These are phyloP conservation scores for Trichoderma afroharzianum DNA, from an alignment of 2,329 filamentous ascomycete species.

Conservation along the genomic window DNA sequence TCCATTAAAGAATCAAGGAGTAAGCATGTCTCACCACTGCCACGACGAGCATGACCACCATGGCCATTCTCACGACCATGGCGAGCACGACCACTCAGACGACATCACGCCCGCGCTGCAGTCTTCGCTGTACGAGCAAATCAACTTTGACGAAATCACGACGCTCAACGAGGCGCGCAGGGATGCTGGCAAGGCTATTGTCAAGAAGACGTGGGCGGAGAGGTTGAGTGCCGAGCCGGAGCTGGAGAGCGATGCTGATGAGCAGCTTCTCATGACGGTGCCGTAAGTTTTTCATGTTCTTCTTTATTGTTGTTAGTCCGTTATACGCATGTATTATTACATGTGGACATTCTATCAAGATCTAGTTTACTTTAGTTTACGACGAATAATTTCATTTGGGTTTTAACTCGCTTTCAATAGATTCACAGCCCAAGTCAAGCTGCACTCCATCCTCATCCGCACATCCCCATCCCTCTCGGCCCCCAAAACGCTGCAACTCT, in stretches of 20 bases:
- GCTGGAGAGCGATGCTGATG: conserved; percentile 81
- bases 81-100: conserved; percentile 80
- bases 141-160: conserved; percentile 79
- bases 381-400: not conserved
- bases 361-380: not conserved
- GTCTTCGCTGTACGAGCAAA: conserved; percentile 84
- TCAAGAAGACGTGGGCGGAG: conserved; percentile 90
- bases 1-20: not conserved
- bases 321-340: too few relatives aligned
- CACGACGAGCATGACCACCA: conserved; percentile 51
- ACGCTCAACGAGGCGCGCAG: conserved; percentile 77
- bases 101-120: conserved; percentile 91
- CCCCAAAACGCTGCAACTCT: conserved; percentile 80
- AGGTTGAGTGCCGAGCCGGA: conserved; percentile 68
- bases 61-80: conserved; percentile 48
- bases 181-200: conserved; percentile 67
- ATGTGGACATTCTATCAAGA: not conserved
- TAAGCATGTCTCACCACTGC: conserved; percentile 45
- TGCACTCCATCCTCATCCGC: conserved; percentile 84
- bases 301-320: too few relatives aligned
- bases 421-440: conserved; percentile 89
- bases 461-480: conserved; percentile 67
- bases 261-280: conserved; percentile 88
- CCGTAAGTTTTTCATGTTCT: conserved; percentile 58
- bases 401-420: too few relatives aligned